Evolutionary conservation across 2,329 filamentous ascomycete genomes (phyloP), one percentile per base, ranked within the genome.

Genomic region (Calonectria montana): DNA sequence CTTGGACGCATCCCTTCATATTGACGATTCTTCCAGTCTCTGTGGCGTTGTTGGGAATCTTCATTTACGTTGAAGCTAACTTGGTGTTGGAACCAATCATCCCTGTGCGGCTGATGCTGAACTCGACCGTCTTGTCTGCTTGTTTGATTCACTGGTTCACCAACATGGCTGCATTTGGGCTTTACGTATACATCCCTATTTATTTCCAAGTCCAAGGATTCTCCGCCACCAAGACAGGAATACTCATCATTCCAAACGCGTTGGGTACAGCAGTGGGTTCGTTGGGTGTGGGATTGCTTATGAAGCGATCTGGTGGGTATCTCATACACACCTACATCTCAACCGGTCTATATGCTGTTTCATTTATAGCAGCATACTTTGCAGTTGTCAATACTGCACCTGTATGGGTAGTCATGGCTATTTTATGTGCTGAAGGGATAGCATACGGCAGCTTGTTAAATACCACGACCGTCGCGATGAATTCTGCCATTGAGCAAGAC

Each of bases 81-180:
- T 2, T 59, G 21, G 53, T 59, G 13, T 10, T 39, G 35, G 53
- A 59, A 5, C 53, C 53, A 1, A 59, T 59, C 31, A 59, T 59
- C 9, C 53, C 53, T 2, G 53, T 59, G 90, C 39, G 53, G 13
- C 2, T 59, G 31, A 59, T 59, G 53, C 31, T 59, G 7, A 59
- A 59, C 53, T 59, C 53, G n/a, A 59, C 53, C n/a, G 37, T 59
- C 6, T 10, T 59, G 53, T 59, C 53, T 25, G 53, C 53, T 13
- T 59, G 53, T 23, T 59, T 59, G 9, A 59, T 59, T 21, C 53
- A 59, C 53, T 59, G 53, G 53, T 59, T 59, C 35, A 59, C 53
- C 53, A 59, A 59, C 31, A 59, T 59, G 53, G 53, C 53, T 25
- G 53, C 53, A 7, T 59, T 59, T 35, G 53, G 53, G 18, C 53